Evolutionary conservation across 169 alveolate species (phyloP), one percentile per base, ranked within the genome.

Genomic region (Babesia sp.): DNA sequence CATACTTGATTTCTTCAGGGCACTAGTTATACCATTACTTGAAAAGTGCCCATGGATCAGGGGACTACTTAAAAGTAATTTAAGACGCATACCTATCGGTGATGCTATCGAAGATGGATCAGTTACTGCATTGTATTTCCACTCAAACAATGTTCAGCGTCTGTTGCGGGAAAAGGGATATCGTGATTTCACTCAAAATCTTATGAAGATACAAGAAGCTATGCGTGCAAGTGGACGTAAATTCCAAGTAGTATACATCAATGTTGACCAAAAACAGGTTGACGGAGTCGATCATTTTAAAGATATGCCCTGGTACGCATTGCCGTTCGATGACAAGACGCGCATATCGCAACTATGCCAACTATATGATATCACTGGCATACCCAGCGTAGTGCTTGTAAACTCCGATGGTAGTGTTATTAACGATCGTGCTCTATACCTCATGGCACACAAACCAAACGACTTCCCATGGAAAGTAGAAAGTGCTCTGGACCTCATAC

Each of bases 391-490:
- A 53, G 78, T 81, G 31, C 46, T 81, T 39, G 70, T 81, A 48
- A 74, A 81, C 61, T 50, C 85, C 14, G 67, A 71, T 59, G 89
- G 89, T 0, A 71, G 59, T 36, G 73, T 81, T 16, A 50, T 81
- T 34, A 81, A 73, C 50, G 89, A 81, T 37, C 53, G 79, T 14
- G 82, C 84, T 26, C 58, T 81, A 16, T 67, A 81, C 55, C 77
- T 68, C 50, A 41, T 81, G 80, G 71, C 56, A 37, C 36, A 71
- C 54, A 60, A 56, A 44, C 75, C 83, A 18, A 81, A 72, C 53
- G 61, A 72, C 72, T 81, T 57, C 81, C 89, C 89, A 9, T 81
- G 89, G 89, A 71, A 46, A 48, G 58, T 69, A 5, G 82, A 58
- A n/a, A 63, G 50, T 37, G 53, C 72, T 9, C 54, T 81, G 56